Conservation (phyloP, 768 basidiomycete genomes). For the Kwoniella sp. region DNA sequence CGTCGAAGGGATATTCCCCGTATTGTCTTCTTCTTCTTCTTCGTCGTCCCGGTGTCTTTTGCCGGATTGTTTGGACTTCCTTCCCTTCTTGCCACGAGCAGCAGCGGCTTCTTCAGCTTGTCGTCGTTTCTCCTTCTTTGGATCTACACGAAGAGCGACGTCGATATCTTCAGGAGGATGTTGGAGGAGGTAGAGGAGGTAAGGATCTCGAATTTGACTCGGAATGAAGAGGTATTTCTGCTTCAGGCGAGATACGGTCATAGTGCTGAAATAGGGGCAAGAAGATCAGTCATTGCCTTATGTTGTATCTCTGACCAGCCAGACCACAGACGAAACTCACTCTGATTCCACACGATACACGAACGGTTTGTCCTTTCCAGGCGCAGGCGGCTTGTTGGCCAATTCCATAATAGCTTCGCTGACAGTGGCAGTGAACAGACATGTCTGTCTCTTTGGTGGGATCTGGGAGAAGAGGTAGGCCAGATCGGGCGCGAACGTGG, state of each 20-base stretch:
- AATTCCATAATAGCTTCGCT: conserved; percentile 81
- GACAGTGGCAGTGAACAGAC: conserved; percentile 93
- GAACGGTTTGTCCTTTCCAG: conserved; percentile 84
- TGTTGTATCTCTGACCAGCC: too few relatives aligned
- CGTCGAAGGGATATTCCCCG: conserved; percentile 79
- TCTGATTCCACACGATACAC: conserved; percentile 73
- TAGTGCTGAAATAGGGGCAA: conserved; percentile 65
- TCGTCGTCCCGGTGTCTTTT: conserved; percentile 58
- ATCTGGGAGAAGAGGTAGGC: conserved; percentile 72
- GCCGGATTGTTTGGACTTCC: conserved; percentile 13
- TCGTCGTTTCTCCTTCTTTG: conserved; percentile 45
- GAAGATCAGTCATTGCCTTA: too few relatives aligned
- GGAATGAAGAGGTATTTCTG: conserved; percentile 91
- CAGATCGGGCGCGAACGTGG: conserved; percentile 85
- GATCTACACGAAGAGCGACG: conserved; percentile 62
- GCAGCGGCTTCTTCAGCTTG: conserved; percentile 11
- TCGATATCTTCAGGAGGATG: conserved; percentile 80
- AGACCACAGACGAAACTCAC: too few relatives aligned
- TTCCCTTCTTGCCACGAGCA: conserved; percentile 35
- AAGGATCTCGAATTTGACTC: conserved; percentile 88
- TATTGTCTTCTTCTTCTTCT: conserved; percentile 60
- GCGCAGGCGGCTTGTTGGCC: conserved; percentile 69
- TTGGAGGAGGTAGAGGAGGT: conserved; percentile 84
- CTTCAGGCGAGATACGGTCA: conserved; percentile 84
- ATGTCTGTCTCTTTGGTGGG: conserved; percentile 87